These are phyloP conservation scores for Passalora sequoiae DNA, from an alignment of 2,329 filamentous ascomycete species.

Conservation along the genomic window DNA sequence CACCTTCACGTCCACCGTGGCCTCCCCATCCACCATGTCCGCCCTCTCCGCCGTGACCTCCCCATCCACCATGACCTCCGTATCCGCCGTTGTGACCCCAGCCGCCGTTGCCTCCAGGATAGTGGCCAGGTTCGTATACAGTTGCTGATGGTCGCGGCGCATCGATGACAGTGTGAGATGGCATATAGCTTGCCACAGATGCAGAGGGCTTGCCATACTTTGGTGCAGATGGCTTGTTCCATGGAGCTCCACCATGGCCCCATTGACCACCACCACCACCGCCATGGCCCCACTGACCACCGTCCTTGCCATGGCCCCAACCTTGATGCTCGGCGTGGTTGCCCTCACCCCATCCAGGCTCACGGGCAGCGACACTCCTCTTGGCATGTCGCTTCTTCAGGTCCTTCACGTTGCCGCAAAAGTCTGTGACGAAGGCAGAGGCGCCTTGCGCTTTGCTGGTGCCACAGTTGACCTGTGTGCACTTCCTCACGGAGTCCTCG, in stretches of 20 bases:
- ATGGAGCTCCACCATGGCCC: neutral
- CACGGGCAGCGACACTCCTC: neutral
- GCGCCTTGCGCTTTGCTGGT: neutral
- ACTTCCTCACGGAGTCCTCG: neutral
- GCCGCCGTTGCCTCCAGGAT: no score
- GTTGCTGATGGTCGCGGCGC: neutral
- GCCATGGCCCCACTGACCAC: neutral
- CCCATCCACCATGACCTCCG: no score
- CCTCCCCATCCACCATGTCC: no score
- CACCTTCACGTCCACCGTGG: no score
- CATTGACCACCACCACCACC: neutral
- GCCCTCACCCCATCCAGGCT: no score
- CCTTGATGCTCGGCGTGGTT: neutral
- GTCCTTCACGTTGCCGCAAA: conserved; percentile 1
- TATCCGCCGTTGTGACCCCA: no score
- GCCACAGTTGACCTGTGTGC: neutral
- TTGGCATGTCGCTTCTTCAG: neutral
- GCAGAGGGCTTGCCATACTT: conserved; percentile 1
- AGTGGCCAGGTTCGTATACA: neutral
- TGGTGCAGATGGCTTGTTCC: neutral
- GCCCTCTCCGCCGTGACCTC: no score
- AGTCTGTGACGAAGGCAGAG: neutral
- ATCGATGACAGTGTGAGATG: neutral
- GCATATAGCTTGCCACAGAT: neutral
- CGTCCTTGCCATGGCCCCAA: neutral